These are phyloP conservation scores for Claviceps quebecensis DNA, from an alignment of 2,329 filamentous ascomycete genomes.

Conservation along the genomic window DNA sequence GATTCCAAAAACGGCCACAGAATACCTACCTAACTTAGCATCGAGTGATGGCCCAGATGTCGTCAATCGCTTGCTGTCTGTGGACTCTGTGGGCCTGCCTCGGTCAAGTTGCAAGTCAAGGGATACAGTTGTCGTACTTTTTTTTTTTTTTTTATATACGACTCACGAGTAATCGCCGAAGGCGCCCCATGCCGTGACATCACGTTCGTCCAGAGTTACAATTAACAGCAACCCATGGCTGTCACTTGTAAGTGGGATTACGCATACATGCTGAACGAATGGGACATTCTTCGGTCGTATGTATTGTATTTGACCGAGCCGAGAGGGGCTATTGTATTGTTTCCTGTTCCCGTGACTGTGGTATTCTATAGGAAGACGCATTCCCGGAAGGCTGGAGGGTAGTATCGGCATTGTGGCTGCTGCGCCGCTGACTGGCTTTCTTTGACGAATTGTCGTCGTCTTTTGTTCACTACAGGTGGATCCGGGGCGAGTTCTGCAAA, in stretches of 20 bases:
- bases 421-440: background rate
- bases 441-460: background rate
- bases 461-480: background rate
- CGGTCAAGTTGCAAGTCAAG: background rate
- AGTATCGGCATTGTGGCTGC: constrained; percentile 3
- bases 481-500: no score
- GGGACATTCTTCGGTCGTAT: constrained; percentile 21
- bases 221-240: background rate
- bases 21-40: background rate
- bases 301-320: constrained; percentile 11
- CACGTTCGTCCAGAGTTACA: background rate
- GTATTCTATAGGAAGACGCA: background rate
- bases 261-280: constrained; percentile 14
- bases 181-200: background rate
- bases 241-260: constrained; percentile 1
- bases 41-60: background rate
- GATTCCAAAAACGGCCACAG: background rate
- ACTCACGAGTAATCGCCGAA: background rate
- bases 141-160: background rate
- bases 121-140: background rate
- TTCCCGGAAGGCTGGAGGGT: constrained; percentile 1
- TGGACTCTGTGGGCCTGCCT: background rate
- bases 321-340: background rate
- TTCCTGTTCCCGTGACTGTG: background rate
- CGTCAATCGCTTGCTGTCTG: background rate